Base-by-base conservation (phyloP, 2,329 filamentous ascomycete genomes). In the Xylariaceae sp. region DNA sequence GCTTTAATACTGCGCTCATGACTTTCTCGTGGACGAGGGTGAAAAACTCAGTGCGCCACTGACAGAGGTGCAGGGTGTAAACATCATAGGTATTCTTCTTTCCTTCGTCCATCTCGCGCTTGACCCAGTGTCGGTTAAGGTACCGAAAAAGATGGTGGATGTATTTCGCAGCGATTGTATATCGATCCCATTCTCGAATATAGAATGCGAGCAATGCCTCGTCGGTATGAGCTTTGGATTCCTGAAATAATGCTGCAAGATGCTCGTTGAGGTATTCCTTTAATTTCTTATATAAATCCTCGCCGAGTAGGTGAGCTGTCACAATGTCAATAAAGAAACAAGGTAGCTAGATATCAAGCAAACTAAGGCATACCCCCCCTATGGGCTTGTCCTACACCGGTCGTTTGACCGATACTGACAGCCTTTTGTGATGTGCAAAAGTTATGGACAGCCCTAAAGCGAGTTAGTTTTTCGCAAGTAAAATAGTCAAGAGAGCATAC, bases 61-160 rank as follows among this genome's bases (percentile, higher is more conserved):
- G 91, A 16, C 97, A 94, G 33, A 99, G 79, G 66, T 99, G 94
- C 29, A 99, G 77, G 0, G 94, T 99, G 74, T 99, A 99, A 41
- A 99, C 94, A 72, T 99, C 94, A 72, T 95, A 97, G 6, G 97
- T 90, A 67, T 93, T 90, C 78, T 97, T 97, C 77, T 99, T 97
- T 27, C 94, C 94, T 73, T 99, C 94, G 60, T 99, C 94, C 76
- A 99, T 96, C 75, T 99, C 94, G 24, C 94, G 83, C 81, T 97
- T 99, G 2, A 99, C 94, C 94, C 95, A 99, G 75, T 99, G 94
- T 24, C 94, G 85, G 70, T 99, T 99, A 21, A 99, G 84, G 70
- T 99, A 99, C 48, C 88, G 81, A 79, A 99, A 99, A 6, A 99
- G 78, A 70, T 99, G 93, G 73, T 99, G 95, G 71, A 97, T 94